A percentile compares a stretch with the other conserved stretches of the same genome.
These are phyloP conservation scores for Stephania japonica DNA, from an alignment of 164 flowering plant species.

Conservation along the genomic window DNA sequence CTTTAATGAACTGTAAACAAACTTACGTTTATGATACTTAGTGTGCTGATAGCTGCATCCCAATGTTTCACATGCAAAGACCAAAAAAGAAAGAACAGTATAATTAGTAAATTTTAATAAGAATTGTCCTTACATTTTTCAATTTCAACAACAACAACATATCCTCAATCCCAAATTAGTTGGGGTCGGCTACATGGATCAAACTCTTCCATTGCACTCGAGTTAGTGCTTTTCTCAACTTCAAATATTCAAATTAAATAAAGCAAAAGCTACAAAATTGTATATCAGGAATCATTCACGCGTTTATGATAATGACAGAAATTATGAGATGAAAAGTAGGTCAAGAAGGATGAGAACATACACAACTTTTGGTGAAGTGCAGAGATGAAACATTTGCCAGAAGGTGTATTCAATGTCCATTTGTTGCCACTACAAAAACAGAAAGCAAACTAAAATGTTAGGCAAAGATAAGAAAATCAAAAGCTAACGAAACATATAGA, in stretches of 20 bases:
- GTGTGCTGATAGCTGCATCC: conserved; percentile 84
- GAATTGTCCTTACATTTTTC: too few species aligned
- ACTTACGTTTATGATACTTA: conserved; percentile 98
- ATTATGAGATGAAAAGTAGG: too few species aligned
- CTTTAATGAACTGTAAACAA: background rate
- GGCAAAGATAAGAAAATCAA: background rate
- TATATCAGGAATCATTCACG: too few species aligned
- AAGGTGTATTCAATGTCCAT: conserved; percentile 98
- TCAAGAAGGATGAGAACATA: conserved; percentile 35
- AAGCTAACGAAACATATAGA: background rate
- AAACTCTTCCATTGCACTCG: too few species aligned
- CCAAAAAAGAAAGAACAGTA: conserved; percentile 18
- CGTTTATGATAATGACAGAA: too few species aligned
- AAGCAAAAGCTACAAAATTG: too few species aligned
- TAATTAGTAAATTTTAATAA: background rate
- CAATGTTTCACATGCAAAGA: conserved; percentile 36
- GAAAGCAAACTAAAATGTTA: conserved; percentile 9
- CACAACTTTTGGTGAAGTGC: conserved; percentile 99
- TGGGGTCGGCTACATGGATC: too few species aligned
- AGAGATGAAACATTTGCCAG: conserved; percentile 99
- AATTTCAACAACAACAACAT: too few species aligned
- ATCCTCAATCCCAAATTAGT: too few species aligned
- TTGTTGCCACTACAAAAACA: conserved; percentile 92
- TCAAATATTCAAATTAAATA: too few species aligned
- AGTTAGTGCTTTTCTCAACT: too few species aligned